These are phyloP conservation scores for Globisporangium recalcitrans DNA, from an alignment of 352 stramenopile species.

Conservation along the genomic window DNA sequence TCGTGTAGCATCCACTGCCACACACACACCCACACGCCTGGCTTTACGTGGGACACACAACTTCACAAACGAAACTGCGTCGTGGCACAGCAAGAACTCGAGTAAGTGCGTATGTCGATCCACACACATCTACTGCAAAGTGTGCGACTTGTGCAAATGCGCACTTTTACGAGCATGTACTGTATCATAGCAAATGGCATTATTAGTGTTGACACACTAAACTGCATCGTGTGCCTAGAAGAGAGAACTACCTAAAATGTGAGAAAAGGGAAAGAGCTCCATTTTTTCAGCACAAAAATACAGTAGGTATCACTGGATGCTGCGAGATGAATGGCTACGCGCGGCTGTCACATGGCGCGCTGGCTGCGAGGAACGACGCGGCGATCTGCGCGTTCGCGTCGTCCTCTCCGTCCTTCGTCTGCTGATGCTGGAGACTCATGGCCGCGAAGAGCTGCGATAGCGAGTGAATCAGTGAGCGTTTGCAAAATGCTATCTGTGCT, in stretches of 20 bases:
- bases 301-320: background rate
- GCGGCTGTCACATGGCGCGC: conserved; percentile 7
- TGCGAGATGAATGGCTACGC: conserved; percentile 8
- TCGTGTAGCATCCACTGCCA: background rate
- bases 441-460: conserved; percentile 6
- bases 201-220: background rate
- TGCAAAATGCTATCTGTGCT: background rate
- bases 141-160: background rate
- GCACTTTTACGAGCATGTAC: background rate
- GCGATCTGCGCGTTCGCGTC: conserved; percentile 12
- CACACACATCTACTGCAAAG: too few relatives aligned
- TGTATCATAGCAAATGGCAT: too few relatives aligned
- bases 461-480: background rate
- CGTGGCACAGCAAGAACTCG: background rate
- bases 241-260: too few relatives aligned
- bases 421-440: background rate
- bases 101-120: background rate
- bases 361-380: conserved; percentile 9
- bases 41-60: background rate
- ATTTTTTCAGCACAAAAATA: background rate
- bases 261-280: background rate
- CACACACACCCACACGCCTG: background rate
- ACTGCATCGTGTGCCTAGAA: too few relatives aligned
- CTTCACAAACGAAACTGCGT: background rate
- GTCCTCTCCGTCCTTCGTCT: conserved; percentile 4